Evolutionary conservation across 73 alveolate genomes (phyloP).

Genomic region (Symbiodinium pilosum): DNA sequence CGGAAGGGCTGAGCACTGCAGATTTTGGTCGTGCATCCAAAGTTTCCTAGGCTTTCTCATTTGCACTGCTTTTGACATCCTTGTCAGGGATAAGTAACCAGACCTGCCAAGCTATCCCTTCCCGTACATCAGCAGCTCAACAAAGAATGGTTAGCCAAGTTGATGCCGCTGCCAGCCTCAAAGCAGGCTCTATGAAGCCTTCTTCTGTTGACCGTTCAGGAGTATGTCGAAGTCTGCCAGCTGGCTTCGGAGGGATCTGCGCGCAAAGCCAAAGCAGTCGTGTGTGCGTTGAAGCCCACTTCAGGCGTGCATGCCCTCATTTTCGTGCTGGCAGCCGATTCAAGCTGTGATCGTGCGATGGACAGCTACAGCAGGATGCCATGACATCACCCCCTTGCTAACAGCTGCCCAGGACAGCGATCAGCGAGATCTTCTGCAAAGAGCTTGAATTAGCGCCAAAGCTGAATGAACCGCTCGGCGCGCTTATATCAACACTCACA

Average conservation of each 20-base stretch:
- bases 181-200: slow-evolving; percentile 29
- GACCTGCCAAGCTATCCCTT: no score
- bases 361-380: neutral
- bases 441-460: neutral
- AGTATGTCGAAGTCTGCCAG: slow-evolving; percentile 47
- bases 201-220: slow-evolving; percentile 76
- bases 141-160: no score
- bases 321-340: neutral
- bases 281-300: neutral
- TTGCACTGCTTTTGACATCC: no score
- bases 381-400: neutral
- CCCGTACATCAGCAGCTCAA: no score
- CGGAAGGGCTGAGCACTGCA: no score
- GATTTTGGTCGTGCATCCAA: no score
- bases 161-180: no score
- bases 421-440: neutral
- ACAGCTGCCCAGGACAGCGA: neutral
- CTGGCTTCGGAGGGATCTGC: slow-evolving; percentile 67
- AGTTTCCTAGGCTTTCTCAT: no score
- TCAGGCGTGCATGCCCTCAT: neutral
- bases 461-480: neutral
- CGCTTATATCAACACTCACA: neutral
- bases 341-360: neutral
- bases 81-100: no score
- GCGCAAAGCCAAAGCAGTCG: neutral